Conservation (phyloP, 2,329 filamentous ascomycete species). For the Botryosphaeria dothidea region DNA sequence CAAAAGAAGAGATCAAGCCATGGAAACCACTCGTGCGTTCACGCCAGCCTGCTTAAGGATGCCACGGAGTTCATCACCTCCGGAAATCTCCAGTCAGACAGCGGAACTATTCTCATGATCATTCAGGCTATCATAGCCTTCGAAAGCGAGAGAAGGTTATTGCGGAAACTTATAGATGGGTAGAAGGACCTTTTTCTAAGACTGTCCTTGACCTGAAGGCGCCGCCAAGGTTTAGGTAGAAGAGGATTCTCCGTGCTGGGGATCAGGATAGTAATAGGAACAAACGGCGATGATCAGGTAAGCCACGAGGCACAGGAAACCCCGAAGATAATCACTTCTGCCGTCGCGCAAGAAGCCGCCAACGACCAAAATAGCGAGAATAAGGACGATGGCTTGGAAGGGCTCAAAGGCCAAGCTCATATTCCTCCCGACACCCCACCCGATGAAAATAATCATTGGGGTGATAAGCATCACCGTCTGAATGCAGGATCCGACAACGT, state of each 20-base stretch:
- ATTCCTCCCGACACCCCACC: slow-evolving; percentile 70
- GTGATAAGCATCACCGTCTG: slow-evolving; percentile 89
- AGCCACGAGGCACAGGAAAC: slow-evolving; percentile 74
- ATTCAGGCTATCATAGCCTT: too few relatives aligned
- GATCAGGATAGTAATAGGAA: slow-evolving; percentile 63
- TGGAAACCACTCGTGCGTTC: too few relatives aligned
- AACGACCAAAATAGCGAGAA: slow-evolving; percentile 82
- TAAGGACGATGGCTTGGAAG: slow-evolving; percentile 81
- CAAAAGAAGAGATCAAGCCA: too few relatives aligned
- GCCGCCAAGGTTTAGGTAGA: background rate
- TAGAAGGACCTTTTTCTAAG: too few relatives aligned
- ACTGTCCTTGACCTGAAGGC: too few relatives aligned
- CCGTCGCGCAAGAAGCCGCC: slow-evolving; percentile 85
- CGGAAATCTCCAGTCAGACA: too few relatives aligned
- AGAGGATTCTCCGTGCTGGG: slow-evolving; percentile 24
- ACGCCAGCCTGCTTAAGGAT: too few relatives aligned
- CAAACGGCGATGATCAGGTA: slow-evolving; percentile 64
- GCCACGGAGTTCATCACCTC: too few relatives aligned
- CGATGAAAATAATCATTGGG: slow-evolving; percentile 78
- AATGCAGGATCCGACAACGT: slow-evolving; percentile 83
- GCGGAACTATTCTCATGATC: too few relatives aligned
- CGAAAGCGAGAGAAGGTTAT: too few relatives aligned
- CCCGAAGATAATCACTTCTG: slow-evolving; percentile 89
- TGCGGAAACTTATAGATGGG: too few relatives aligned
- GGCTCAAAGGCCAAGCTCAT: slow-evolving; percentile 85